Conservation (phyloP, 768 basidiomycete genomes). For the Termitomyces sp. region DNA sequence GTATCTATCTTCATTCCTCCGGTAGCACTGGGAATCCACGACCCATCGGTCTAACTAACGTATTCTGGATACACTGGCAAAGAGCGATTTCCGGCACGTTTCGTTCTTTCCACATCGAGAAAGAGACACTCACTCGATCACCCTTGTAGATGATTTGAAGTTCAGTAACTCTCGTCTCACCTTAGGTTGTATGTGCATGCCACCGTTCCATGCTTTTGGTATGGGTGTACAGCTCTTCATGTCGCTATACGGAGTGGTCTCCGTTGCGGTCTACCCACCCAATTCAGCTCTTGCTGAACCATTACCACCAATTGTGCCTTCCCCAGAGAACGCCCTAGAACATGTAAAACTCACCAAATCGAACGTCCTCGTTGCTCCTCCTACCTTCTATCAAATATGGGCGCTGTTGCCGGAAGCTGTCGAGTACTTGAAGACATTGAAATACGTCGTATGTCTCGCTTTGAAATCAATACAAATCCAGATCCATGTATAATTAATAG, state of each 20-base stretch:
- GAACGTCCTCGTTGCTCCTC: conserved; percentile 28
- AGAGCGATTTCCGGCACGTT: conserved; percentile 21
- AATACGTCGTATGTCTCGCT: conserved; percentile 5
- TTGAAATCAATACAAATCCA: background rate
- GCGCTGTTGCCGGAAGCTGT: conserved; percentile 20
- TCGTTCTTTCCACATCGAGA: background rate
- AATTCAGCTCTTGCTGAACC: conserved; percentile 13
- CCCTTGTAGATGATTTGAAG: background rate
- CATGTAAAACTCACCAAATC: conserved; percentile 23
- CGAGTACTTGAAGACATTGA: conserved; percentile 5
- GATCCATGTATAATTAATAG: background rate
- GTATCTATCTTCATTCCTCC: conserved; percentile 33
- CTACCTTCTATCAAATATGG: conserved; percentile 35
- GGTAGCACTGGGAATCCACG: conserved; percentile 36
- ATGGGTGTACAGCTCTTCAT: conserved; percentile 22
- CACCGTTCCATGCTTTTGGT: conserved; percentile 35
- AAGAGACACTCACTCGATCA: background rate
- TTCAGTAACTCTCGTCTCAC: background rate
- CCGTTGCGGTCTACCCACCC: conserved; percentile 29
- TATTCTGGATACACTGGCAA: conserved; percentile 12
- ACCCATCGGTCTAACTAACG: conserved; percentile 27
- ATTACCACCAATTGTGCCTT: conserved; percentile 29
- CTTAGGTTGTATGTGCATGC: conserved; percentile 17
- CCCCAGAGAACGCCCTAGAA: conserved; percentile 33
- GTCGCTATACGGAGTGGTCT: conserved; percentile 20